Percentiles rank a stretch among this genome's conserved stretches.
These are phyloP conservation scores for Astrothelium macrocarpum DNA, from an alignment of 495 filamentous ascomycete genomes.

Conservation along the genomic window DNA sequence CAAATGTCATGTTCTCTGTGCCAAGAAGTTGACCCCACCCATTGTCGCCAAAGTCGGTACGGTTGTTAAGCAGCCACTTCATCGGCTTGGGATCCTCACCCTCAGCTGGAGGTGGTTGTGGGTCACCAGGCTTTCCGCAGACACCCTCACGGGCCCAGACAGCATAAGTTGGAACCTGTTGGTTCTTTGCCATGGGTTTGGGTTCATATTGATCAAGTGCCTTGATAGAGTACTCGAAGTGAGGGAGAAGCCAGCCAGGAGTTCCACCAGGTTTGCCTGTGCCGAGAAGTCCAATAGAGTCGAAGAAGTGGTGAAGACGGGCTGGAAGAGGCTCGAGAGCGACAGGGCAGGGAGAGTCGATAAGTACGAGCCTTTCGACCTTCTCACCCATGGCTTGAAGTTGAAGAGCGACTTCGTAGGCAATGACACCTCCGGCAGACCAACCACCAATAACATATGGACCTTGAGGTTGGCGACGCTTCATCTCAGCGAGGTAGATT, in stretches of 20 bases:
- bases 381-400: constrained; percentile 56
- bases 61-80: constrained; percentile 73
- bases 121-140: constrained; percentile 58
- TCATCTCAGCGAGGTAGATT: constrained; percentile 55
- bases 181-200: constrained; percentile 38
- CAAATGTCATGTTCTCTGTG: constrained; percentile 48
- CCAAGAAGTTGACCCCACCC: constrained; percentile 71
- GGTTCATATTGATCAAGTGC: constrained; percentile 64
- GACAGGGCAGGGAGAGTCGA: constrained; percentile 74
- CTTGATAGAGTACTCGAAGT: constrained; percentile 69
- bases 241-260: constrained; percentile 74
- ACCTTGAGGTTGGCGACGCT: constrained; percentile 65
- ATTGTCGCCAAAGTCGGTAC: constrained; percentile 67
- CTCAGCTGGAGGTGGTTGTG: constrained; percentile 39
- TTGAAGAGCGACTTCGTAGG: constrained; percentile 71
- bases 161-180: constrained; percentile 54
- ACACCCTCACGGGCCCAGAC: constrained; percentile 81
- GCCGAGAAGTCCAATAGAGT: constrained; percentile 69
- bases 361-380: constrained; percentile 66
- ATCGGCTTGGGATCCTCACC: constrained; percentile 56
- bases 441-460: constrained; percentile 62
- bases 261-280: constrained; percentile 51
- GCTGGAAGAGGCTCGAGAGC: constrained; percentile 68
- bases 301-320: constrained; percentile 70
- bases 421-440: constrained; percentile 83